phyloP scores from a whole-genome alignment of 1,139 yeast species.

The Debaryomycetaceae sp. region DNA sequence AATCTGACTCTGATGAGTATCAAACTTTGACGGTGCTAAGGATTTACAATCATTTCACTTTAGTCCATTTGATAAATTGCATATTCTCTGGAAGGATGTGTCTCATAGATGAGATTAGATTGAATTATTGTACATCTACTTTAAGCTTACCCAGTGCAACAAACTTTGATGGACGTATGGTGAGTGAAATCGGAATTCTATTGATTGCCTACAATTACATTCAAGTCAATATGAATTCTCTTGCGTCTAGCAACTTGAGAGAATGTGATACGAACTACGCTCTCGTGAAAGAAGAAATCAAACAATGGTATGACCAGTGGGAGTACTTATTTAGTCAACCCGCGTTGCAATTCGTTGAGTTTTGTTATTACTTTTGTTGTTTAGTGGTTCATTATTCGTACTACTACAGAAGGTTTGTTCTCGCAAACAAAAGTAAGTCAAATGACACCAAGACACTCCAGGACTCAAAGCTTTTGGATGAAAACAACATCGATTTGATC shows the following conservation, averaged over 20 bases:
- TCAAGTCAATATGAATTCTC: conserved; percentile 34
- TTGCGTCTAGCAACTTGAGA: conserved; percentile 13
- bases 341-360: conserved; percentile 71
- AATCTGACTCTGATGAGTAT: conserved; percentile 39
- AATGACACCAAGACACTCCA: conserved; percentile 1
- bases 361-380: conserved; percentile 65
- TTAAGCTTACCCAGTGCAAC: conserved; percentile 64
- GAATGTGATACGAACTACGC: conserved; percentile 22
- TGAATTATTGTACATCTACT: conserved; percentile 61
- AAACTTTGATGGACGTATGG: conserved; percentile 80
- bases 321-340: conserved; percentile 68
- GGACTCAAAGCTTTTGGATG: conserved; percentile 15
- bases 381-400: conserved; percentile 42
- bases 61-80: conserved; percentile 68
- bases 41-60: conserved; percentile 69
- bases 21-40: conserved; percentile 52
- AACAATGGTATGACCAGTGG: conserved; percentile 70
- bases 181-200: conserved; percentile 70
- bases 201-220: conserved; percentile 60
- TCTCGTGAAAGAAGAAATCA: conserved; percentile 36
- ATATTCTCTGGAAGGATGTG: conserved; percentile 73
- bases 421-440: conserved; percentile 4
- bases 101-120: conserved; percentile 61
- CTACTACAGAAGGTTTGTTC: conserved; percentile 20
- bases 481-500: conserved; percentile 22